These are phyloP conservation scores for Serendipita indica DNA, from an alignment of 768 basidiomycete genomes.

Conservation along the genomic window DNA sequence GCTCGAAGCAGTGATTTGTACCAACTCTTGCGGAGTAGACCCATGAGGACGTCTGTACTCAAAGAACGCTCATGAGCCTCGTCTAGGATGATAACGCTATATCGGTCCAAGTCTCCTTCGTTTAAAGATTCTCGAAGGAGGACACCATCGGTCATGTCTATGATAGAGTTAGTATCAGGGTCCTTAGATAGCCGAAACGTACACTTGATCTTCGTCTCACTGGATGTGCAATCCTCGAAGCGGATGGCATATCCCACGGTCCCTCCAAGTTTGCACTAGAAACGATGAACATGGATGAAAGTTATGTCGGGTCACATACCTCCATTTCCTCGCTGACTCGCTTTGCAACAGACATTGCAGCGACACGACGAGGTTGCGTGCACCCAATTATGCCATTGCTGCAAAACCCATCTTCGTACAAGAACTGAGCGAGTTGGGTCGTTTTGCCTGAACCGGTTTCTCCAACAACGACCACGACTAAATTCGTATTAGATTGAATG, in stretches of 20 bases:
- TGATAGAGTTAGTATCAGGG: not conserved
- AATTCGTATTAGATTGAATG: not conserved
- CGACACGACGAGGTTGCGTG: conserved; percentile 95
- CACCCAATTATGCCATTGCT: conserved; percentile 82
- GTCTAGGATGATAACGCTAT: conserved; percentile 95
- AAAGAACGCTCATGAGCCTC: conserved; percentile 97
- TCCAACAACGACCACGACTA: conserved; percentile 91
- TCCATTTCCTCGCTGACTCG: conserved; percentile 99
- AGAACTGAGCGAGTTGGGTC: conserved; percentile 85
- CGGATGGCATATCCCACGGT: conserved; percentile 96
- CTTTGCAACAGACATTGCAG: conserved; percentile 99
- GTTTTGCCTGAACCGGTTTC: conserved; percentile 99
- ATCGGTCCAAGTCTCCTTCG: conserved; percentile 94
- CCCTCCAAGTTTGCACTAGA: conserved; percentile 71
- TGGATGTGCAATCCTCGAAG: conserved; percentile 92
- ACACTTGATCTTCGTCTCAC: conserved; percentile 97
- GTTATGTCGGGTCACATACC: conserved; percentile 40
- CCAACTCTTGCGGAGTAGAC: conserved; percentile 81
- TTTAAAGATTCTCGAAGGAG: conserved; percentile 95
- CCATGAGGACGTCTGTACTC: conserved; percentile 97
- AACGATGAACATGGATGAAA: conserved; percentile 1
- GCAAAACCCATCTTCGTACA: conserved; percentile 96
- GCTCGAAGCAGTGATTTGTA: conserved; percentile 9
- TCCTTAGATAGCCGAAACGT: conserved; percentile 20
- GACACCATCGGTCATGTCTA: conserved; percentile 99